Evolutionary conservation across 768 basidiomycete genomes (phyloP), one percentile per base, ranked within the genome.

Genomic region (Russula ochroleuca): DNA sequence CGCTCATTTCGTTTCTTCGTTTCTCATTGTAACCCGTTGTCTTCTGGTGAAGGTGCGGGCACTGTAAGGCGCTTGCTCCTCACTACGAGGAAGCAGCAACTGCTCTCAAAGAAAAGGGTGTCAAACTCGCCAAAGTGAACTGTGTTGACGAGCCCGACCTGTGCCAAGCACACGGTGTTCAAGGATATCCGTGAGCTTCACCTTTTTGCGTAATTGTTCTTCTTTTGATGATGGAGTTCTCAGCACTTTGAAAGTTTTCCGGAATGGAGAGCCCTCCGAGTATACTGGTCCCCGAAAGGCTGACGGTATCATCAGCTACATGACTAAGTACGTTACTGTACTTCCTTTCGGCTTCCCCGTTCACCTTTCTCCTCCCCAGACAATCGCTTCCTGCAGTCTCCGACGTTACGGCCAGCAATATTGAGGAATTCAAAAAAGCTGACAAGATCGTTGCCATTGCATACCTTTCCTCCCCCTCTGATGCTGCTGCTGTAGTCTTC

Each of bases 1-100:
- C 67, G 33, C 31, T 19, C 21, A 14, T 53, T 33, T 19, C 33
- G 0, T n/a, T 8, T 0, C 21, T 9, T 33, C 50, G 25, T 40
- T 15, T 54, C 40, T 53, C 33, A n/a, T 37, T 31, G 17, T 37
- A 45, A 62, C 25, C 11, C 23, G 13, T 41, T 5, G 43, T n/a
- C n/a, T 17, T 40, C 8, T 54, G 14, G 7, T 49, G 38, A 58
- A 91, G 90, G 90, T 95, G 93, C 73, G 93, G 94, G 51, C 94
- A 97, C 78, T 97, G 95, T 81, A 96, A 96, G 72, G 90, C 93
- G 38, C 82, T 97, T 58, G 94, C 93, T 23, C 94, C 94, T 58
- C 88, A 96, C 67, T 96, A 95, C 69, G 92, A 95, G 73, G 87
- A 90, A 74, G 96, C 97, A 4, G 94, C 97, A 1, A 96, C 95